These are phyloP conservation scores for Vaccinium macrocarpon DNA, from an alignment of 148 eudicot species.

Conservation along the genomic window DNA sequence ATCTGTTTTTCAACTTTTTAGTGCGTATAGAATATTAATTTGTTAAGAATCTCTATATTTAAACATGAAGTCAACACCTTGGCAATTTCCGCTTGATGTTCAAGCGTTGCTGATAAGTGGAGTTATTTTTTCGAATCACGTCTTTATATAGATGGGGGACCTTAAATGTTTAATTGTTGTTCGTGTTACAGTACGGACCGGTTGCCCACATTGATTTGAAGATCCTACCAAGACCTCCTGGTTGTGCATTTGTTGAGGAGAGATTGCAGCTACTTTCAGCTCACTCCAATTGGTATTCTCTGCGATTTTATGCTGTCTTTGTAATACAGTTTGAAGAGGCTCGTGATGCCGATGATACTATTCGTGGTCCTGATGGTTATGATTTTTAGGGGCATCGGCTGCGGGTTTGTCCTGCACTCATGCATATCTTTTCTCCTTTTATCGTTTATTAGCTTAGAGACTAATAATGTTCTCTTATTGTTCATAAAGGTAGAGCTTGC, in stretches of 20 bases:
- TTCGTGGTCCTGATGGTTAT: constrained; percentile 97
- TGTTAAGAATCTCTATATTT: too few relatives aligned
- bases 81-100: background rate
- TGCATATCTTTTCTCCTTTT: background rate
- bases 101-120: background rate
- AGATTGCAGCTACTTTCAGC: constrained; percentile 9
- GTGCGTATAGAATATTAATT: too few relatives aligned
- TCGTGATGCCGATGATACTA: constrained; percentile 96
- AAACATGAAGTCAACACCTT: background rate
- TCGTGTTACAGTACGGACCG: constrained; percentile 70
- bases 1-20: too few relatives aligned
- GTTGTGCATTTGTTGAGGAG: constrained; percentile 97
- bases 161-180: constrained; percentile 15
- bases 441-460: background rate
- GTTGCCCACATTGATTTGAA: constrained; percentile 84
- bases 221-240: constrained; percentile 96
- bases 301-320: background rate
- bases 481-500: constrained; percentile 25
- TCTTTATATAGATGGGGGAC: background rate
- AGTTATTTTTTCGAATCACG: background rate
- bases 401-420: constrained; percentile 41
- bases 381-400: constrained; percentile 94
- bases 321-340: constrained; percentile 79
- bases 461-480: background rate
- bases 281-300: background rate